Conservation (phyloP, 2,329 filamentous ascomycete genomes). For the Exophiala viscosa region DNA sequence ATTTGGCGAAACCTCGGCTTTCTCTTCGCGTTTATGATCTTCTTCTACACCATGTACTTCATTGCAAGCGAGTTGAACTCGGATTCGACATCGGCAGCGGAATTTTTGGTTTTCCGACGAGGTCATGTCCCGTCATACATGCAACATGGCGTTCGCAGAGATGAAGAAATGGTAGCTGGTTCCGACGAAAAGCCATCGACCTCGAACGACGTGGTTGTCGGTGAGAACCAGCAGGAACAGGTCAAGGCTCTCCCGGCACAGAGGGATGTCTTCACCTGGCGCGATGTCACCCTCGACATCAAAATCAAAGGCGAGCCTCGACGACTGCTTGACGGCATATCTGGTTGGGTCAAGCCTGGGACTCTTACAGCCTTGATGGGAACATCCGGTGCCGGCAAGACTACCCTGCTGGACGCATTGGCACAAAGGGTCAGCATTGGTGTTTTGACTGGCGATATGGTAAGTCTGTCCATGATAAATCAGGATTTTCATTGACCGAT, state of each 20-base stretch:
- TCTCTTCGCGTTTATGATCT: constrained; percentile 60
- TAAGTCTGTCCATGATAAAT: constrained; percentile 3
- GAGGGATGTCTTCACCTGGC: constrained; percentile 49
- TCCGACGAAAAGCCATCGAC: constrained; percentile 24
- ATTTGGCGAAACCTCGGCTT: constrained; percentile 70
- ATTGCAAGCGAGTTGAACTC: constrained; percentile 59
- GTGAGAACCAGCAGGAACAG: constrained; percentile 43
- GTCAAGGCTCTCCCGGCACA: constrained; percentile 33
- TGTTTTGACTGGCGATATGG: constrained; percentile 62
- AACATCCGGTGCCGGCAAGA: constrained; percentile 61
- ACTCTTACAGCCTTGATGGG: constrained; percentile 59
- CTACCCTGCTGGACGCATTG: constrained; percentile 56
- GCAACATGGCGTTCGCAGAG: constrained; percentile 25
- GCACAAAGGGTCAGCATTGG: constrained; percentile 56
- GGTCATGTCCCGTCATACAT: constrained; percentile 56
- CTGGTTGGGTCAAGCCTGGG: constrained; percentile 55
- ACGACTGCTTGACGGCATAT: constrained; percentile 53
- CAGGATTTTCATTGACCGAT: not conserved
- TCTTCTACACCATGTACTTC: constrained; percentile 63
- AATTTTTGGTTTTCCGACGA: constrained; percentile 70
- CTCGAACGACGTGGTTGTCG: constrained; percentile 35
- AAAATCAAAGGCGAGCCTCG: constrained; percentile 56
- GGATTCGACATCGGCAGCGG: constrained; percentile 70
- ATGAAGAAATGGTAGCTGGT: constrained; percentile 12
- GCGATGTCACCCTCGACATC: constrained; percentile 54